Evolutionary conservation across 257 asterid species (phyloP).

Genomic region (Osmanthus fragrans): DNA sequence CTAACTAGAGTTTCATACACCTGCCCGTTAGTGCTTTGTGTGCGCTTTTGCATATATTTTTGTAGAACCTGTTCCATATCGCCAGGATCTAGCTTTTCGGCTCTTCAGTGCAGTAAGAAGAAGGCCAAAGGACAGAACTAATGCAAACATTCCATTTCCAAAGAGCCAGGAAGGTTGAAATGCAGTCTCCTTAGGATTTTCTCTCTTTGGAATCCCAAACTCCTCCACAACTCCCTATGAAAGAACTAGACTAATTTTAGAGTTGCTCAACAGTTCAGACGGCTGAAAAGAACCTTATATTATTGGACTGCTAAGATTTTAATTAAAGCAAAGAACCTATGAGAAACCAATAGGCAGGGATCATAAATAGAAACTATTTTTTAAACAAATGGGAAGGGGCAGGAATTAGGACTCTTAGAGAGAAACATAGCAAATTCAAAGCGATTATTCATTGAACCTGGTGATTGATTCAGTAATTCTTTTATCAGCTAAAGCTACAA

Average conservation of each 20-base stretch:
- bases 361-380: too few relatives aligned
- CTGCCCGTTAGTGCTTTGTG: too few relatives aligned
- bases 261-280: background rate
- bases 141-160: slow-evolving; percentile 95
- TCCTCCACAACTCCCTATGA: slow-evolving; percentile 89
- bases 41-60: too few relatives aligned
- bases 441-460: too few relatives aligned
- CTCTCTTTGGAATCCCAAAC: slow-evolving; percentile 80
- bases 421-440: too few relatives aligned
- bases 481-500: slow-evolving; percentile 18
- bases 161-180: slow-evolving; percentile 81
- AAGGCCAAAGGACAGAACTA: slow-evolving; percentile 90
- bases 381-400: too few relatives aligned
- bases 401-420: too few relatives aligned
- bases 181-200: slow-evolving; percentile 51
- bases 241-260: slow-evolving; percentile 7
- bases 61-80: slow-evolving; percentile 81
- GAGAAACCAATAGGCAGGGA: too few relatives aligned
- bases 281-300: slow-evolving; percentile 17
- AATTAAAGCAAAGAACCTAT: background rate
- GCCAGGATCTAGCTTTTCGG: slow-evolving; percentile 93
- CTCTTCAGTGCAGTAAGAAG: slow-evolving; percentile 80
- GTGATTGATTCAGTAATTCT: background rate
- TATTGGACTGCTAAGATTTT: background rate
- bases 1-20: too few relatives aligned